Evolutionary conservation across 1,284 basidiomycete species (phyloP).

Genomic region (Ganoderma sinense): DNA sequence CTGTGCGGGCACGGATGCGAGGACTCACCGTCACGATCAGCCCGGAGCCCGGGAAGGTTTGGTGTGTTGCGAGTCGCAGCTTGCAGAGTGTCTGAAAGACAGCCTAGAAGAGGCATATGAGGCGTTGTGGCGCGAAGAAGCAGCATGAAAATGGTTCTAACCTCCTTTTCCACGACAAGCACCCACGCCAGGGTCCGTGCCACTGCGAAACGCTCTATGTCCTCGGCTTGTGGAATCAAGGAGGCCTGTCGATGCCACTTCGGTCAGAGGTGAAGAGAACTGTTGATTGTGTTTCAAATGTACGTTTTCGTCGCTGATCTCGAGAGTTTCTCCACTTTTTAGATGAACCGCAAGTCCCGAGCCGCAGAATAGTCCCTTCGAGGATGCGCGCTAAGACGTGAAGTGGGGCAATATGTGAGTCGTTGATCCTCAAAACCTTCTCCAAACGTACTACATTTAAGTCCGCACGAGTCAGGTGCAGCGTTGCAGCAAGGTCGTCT

Average conservation of each 20-base stretch:
- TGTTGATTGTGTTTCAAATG: conserved; percentile 15
- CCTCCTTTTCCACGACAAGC: conserved; percentile 93
- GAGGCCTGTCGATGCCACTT: conserved; percentile 57
- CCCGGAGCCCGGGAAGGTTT: conserved; percentile 62
- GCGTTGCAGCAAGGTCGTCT: conserved; percentile 87
- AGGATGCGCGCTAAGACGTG: conserved; percentile 63
- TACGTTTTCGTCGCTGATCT: conserved; percentile 65
- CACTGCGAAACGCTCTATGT: conserved; percentile 67
- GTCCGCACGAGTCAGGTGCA: conserved; percentile 75
- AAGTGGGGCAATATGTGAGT: background rate
- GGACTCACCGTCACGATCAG: conserved; percentile 71
- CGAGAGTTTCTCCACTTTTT: conserved; percentile 59
- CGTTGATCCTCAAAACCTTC: background rate
- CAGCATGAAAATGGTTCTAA: conserved; percentile 38
- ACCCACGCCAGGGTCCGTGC: conserved; percentile 72
- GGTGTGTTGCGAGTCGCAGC: conserved; percentile 56
- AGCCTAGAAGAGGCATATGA: conserved; percentile 58
- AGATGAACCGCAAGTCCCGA: conserved; percentile 66
- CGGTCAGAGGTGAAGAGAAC: background rate
- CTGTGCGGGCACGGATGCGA: background rate
- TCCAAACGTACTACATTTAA: conserved; percentile 73
- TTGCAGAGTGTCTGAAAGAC: conserved; percentile 85
- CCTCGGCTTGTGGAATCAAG: conserved; percentile 79
- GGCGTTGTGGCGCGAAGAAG: background rate
- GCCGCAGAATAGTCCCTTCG: conserved; percentile 87